Percentiles rank a stretch among this genome's conserved stretches.
Conservation (phyloP, 306 rosid genomes). For the Lagenaria siceraria region DNA sequence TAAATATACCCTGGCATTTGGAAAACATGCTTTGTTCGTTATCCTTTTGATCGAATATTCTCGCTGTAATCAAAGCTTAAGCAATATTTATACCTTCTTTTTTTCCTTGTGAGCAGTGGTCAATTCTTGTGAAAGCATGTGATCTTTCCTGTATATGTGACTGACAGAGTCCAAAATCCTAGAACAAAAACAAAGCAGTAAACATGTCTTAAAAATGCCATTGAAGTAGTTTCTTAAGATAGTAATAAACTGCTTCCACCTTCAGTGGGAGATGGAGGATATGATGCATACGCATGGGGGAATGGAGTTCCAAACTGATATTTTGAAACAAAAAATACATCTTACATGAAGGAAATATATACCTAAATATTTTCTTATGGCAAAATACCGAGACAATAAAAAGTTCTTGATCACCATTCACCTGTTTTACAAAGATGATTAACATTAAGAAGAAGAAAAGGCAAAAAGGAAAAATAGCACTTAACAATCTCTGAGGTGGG, state of each 20-base stretch:
- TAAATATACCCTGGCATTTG: constrained; percentile 51
- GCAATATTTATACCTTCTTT: constrained; percentile 43
- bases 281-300: not conserved
- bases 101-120: constrained; percentile 44
- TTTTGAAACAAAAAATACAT: not conserved
- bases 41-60: not conserved
- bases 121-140: constrained; percentile 27
- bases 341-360: not conserved
- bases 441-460: not conserved
- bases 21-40: not conserved
- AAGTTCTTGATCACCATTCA: constrained; percentile 67
- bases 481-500: not conserved
- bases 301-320: not conserved
- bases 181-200: not conserved
- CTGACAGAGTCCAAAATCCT: constrained; percentile 55
- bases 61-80: not conserved
- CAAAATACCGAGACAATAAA: constrained; percentile 39
- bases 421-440: constrained; percentile 27
- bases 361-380: constrained; percentile 58
- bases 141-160: constrained; percentile 41
- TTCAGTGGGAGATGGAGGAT: not conserved
- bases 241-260: not conserved
- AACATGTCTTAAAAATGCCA: not conserved
- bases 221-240: not conserved
- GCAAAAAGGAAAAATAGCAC: not conserved